Percentiles rank a stretch among this genome's conserved stretches.
Conservation (phyloP, 306 rosid genomes). For the Mucuna pruriens region DNA sequence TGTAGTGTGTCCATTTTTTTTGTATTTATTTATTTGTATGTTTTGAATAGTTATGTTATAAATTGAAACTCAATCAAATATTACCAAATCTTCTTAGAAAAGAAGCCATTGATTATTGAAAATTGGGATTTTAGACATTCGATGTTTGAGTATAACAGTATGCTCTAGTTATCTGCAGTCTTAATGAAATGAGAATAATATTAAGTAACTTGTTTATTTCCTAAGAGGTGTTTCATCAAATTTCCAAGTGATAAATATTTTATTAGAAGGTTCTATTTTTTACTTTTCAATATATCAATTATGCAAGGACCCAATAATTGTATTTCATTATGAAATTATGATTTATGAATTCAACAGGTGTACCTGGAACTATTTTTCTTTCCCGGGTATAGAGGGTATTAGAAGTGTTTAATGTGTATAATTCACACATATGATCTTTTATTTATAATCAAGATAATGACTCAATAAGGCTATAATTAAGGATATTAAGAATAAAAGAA, state of each 20-base stretch:
- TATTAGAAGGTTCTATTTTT: not conserved
- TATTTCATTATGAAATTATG: not conserved
- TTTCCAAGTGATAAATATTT: not conserved
- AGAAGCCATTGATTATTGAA: conserved; percentile 3
- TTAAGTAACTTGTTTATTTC: not conserved
- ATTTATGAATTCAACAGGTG: not conserved
- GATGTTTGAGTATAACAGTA: not conserved
- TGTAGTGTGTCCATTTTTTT: not conserved
- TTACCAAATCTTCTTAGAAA: not conserved
- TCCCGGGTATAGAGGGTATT: not conserved
- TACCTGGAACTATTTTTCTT: not conserved
- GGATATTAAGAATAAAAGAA: too few relatives aligned
- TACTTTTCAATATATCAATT: not conserved
- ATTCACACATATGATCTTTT: too few relatives aligned
- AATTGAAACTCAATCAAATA: not conserved
- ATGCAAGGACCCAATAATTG: not conserved
- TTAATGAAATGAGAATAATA: not conserved
- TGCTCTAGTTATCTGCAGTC: not conserved
- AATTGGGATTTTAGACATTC: not conserved
- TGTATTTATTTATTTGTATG: conserved; percentile 3
- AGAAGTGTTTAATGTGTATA: too few relatives aligned
- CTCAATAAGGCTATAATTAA: too few relatives aligned
- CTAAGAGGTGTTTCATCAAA: not conserved
- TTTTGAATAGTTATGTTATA: not conserved
- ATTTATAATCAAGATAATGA: too few relatives aligned